Evolutionary conservation across 805 yeast species (phyloP).

Genomic region (Schwanniomyces polymorphus): DNA sequence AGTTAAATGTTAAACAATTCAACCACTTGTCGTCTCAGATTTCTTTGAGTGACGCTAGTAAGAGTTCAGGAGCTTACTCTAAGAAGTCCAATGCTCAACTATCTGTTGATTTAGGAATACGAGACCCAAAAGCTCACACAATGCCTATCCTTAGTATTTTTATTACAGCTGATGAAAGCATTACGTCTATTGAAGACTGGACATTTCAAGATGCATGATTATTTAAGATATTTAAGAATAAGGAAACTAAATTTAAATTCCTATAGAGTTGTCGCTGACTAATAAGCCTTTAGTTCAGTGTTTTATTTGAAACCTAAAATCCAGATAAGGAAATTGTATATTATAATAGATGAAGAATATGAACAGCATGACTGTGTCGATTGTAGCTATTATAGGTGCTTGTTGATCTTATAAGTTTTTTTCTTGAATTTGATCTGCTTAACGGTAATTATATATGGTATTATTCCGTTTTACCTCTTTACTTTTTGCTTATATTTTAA

Average conservation of each 20-base stretch:
- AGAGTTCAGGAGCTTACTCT: not conserved
- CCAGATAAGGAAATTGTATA: no score
- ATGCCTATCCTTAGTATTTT: not conserved
- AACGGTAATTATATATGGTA: no score
- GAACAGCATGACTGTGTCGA: no score
- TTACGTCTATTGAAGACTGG: not conserved
- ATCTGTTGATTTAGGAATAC: not conserved
- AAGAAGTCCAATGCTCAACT: not conserved
- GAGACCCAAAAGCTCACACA: not conserved
- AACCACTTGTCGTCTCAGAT: slow-evolving; percentile 10
- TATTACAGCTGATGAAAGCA: not conserved
- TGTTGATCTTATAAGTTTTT: no score
- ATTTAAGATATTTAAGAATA: not conserved
- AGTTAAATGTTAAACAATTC: slow-evolving; percentile 8
- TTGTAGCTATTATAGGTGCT: no score
- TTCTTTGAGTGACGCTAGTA: not conserved
- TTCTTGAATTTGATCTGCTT: no score
- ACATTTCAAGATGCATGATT: not conserved
- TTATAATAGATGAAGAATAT: no score
- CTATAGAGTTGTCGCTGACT: no score
- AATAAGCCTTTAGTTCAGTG: no score
- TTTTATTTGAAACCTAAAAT: no score
- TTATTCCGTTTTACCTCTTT: no score
- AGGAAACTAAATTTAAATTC: not conserved
- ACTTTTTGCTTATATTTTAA: no score